Conservation (phyloP, 2,329 filamentous ascomycete species). For the Scedosporium apiospermum region DNA sequence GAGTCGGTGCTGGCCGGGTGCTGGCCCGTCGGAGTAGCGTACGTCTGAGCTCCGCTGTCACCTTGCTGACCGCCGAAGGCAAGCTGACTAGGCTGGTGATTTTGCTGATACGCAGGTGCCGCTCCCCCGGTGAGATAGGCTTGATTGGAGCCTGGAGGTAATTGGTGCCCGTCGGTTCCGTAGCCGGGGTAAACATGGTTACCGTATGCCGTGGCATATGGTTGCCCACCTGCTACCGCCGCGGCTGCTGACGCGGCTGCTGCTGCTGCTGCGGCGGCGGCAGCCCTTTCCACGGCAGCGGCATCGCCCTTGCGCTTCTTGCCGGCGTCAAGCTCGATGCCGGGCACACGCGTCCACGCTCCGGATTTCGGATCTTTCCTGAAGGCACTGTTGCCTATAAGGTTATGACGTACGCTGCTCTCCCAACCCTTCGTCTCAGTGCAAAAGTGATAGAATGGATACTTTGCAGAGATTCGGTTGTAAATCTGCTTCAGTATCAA, state of each 20-base stretch:
- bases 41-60: background rate
- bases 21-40: background rate
- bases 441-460: conserved; percentile 50
- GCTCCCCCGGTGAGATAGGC: background rate
- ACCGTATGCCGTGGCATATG: background rate
- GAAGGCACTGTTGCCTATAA: conserved; percentile 53
- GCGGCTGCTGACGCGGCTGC: conserved; percentile 5
- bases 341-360: conserved; percentile 47
- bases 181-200: background rate
- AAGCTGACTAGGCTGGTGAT: background rate
- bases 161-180: background rate
- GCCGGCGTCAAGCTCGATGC: conserved; percentile 49
- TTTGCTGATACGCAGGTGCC: background rate
- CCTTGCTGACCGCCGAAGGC: background rate
- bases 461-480: conserved; percentile 48
- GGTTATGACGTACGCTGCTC: conserved; percentile 54
- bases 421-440: conserved; percentile 58
- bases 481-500: conserved; percentile 54
- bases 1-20: background rate
- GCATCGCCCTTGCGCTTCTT: conserved; percentile 50
- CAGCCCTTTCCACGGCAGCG: conserved; percentile 31
- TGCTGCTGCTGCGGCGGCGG: conserved; percentile 14
- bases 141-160: background rate
- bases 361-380: conserved; percentile 47
- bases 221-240: background rate